Percentiles rank a stretch among this genome's conserved stretches.
These are phyloP conservation scores for Aspergillus funiculosus DNA, from an alignment of 495 filamentous ascomycete genomes.

Conservation along the genomic window DNA sequence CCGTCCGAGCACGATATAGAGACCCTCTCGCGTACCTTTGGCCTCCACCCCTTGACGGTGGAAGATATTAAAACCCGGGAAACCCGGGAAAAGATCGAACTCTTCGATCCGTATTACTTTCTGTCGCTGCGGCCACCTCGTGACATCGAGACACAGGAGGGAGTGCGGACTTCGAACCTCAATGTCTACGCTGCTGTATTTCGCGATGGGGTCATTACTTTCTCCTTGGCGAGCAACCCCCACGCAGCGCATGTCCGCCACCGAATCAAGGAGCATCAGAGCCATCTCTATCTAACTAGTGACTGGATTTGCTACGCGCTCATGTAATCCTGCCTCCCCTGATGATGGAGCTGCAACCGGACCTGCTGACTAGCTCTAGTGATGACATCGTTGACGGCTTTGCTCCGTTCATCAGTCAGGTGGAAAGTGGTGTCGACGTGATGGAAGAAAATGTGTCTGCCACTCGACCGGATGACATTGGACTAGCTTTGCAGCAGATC, in stretches of 20 bases:
- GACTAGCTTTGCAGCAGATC: constrained; percentile 69
- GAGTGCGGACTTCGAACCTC: constrained; percentile 66
- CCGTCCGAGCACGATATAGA: constrained; percentile 79
- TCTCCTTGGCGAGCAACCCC: constrained; percentile 69
- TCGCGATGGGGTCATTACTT: constrained; percentile 79
- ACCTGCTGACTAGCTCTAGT: constrained; percentile 31
- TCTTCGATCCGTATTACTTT: constrained; percentile 89
- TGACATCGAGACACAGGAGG: constrained; percentile 58
- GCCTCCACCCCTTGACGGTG: constrained; percentile 80
- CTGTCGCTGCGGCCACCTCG: constrained; percentile 82
- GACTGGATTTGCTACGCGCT: constrained; percentile 98
- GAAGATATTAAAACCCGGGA: constrained; percentile 92
- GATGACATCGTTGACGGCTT: constrained; percentile 94
- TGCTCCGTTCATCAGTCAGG: constrained; percentile 68
- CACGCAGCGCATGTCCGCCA: constrained; percentile 78
- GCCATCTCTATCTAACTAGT: constrained; percentile 76
- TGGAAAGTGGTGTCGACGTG: constrained; percentile 72
- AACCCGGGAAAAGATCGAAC: constrained; percentile 87
- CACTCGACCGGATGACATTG: constrained; percentile 75
- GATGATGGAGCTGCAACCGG: not conserved
- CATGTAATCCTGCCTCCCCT: constrained; percentile 50
- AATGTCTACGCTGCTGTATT: constrained; percentile 92
- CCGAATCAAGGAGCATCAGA: constrained; percentile 76
- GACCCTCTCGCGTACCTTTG: constrained; percentile 72
- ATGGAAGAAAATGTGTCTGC: constrained; percentile 88